A percentile compares a stretch with the other conserved stretches of the same genome.
Evolutionary conservation across 495 filamentous ascomycete genomes (phyloP).

Genomic region (Aspergillus affinis): DNA sequence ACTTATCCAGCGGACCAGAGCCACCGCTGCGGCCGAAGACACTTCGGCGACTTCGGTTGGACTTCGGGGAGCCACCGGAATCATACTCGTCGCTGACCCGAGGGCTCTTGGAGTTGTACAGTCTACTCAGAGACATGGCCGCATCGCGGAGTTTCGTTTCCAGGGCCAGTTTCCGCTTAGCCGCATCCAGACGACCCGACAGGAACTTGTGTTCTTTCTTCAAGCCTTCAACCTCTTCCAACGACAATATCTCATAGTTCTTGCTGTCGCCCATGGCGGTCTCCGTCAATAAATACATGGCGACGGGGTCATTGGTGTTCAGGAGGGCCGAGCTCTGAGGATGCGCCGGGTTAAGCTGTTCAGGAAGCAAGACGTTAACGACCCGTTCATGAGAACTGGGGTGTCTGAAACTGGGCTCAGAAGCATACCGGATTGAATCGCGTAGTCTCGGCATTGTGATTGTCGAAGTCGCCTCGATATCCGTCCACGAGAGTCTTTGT

Average conservation of each 20-base stretch:
- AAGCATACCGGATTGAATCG: conserved; percentile 42
- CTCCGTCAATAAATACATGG: conserved; percentile 87
- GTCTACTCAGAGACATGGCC: conserved; percentile 74
- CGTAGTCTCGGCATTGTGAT: conserved; percentile 35
- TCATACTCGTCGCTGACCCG: conserved; percentile 36
- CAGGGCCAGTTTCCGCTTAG: conserved; percentile 78
- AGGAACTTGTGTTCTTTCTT: conserved; percentile 80
- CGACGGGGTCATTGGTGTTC: conserved; percentile 56
- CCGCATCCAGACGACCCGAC: conserved; percentile 70
- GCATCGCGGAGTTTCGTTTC: conserved; percentile 94
- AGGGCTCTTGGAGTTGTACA: conserved; percentile 61
- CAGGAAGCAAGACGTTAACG: conserved; percentile 18
- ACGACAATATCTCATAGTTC: conserved; percentile 78
- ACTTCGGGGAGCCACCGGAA: conserved; percentile 26
- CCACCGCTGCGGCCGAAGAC: conserved; percentile 45
- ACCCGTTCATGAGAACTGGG: background rate
- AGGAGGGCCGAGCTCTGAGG: conserved; percentile 44
- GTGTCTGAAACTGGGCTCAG: no score
- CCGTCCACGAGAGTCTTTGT: conserved; percentile 47
- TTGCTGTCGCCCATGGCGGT: conserved; percentile 87
- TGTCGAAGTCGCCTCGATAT: conserved; percentile 40
- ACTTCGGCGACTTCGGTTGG: conserved; percentile 45
- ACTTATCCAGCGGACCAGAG: conserved; percentile 43
- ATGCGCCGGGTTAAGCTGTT: conserved; percentile 34
- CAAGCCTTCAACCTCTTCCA: conserved; percentile 84